Conservation (phyloP, 2,329 filamentous ascomycete species). For the Passalora sequoiae region DNA sequence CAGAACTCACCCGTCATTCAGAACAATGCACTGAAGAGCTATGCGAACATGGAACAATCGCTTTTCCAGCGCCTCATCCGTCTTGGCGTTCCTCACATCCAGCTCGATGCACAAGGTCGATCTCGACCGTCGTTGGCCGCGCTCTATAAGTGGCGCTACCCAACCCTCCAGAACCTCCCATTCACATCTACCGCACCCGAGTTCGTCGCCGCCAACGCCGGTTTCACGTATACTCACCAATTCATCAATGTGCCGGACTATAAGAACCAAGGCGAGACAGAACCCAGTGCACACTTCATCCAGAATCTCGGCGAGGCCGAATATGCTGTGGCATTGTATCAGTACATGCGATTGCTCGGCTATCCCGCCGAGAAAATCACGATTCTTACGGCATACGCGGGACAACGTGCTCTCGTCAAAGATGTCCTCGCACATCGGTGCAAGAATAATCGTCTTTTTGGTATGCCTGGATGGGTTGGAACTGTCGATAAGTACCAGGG, state of each 20-base stretch:
- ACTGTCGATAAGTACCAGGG: constrained; percentile 99
- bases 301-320: constrained; percentile 96
- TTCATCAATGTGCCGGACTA: constrained; percentile 95
- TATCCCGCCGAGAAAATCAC: constrained; percentile 81
- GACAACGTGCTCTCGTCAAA: constrained; percentile 79
- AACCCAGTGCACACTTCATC: constrained; percentile 89
- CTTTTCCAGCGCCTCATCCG: constrained; percentile 88
- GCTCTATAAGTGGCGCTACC: constrained; percentile 91
- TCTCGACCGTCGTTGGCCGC: constrained; percentile 80
- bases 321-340: constrained; percentile 89
- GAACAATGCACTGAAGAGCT: constrained; percentile 87
- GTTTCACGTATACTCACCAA: constrained; percentile 90
- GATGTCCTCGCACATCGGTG: constrained; percentile 84
- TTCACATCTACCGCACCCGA: constrained; percentile 63
- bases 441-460: constrained; percentile 76
- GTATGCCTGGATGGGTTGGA: constrained; percentile 79
- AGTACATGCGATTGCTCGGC: constrained; percentile 94
- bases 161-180: constrained; percentile 71
- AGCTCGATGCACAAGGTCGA: constrained; percentile 88
- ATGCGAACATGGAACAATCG: constrained; percentile 92
- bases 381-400: constrained; percentile 89
- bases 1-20: constrained; percentile 97
- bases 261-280: constrained; percentile 79
- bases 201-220: constrained; percentile 78
- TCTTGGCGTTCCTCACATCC: constrained; percentile 84